Evolutionary conservation across 108 stramenopile genomes (phyloP).

Genomic region (Fragilariopsis cylindrus): DNA sequence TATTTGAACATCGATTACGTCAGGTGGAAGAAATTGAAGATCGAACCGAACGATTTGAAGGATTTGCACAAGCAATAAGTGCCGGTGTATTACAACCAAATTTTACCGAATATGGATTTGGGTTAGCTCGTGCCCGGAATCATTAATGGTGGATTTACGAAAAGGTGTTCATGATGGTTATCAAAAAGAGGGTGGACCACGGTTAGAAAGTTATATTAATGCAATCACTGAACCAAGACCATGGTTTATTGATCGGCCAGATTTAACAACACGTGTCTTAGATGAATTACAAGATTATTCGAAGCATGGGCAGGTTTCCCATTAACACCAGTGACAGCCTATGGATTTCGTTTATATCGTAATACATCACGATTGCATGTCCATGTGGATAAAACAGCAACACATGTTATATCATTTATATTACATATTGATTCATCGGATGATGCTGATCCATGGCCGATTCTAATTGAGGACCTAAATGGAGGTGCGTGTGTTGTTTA

Average conservation of each 20-base stretch:
- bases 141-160: slow-evolving; percentile 50
- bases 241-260: slow-evolving; percentile 51
- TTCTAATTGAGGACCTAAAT: slow-evolving; percentile 42
- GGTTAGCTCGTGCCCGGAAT: slow-evolving; percentile 63
- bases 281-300: slow-evolving; percentile 60
- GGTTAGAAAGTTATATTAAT: slow-evolving; percentile 39
- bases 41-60: slow-evolving; percentile 49
- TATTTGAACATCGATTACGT: slow-evolving; percentile 56
- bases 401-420: slow-evolving; percentile 83
- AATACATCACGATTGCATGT: slow-evolving; percentile 72
- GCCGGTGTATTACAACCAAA: slow-evolving; percentile 45
- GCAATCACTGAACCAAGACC: slow-evolving; percentile 47
- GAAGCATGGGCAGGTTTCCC: slow-evolving; percentile 60
- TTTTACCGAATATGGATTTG: slow-evolving; percentile 79
- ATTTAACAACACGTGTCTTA: slow-evolving; percentile 49
- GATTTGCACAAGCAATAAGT: slow-evolving; percentile 55
- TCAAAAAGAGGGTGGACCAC: slow-evolving; percentile 7
- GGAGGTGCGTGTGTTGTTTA: slow-evolving; percentile 12
- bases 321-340: slow-evolving; percentile 55
- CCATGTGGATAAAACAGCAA: slow-evolving; percentile 77
- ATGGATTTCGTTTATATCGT: slow-evolving; percentile 81
- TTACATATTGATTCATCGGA: slow-evolving; percentile 77
- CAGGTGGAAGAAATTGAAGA: slow-evolving; percentile 56
- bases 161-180: slow-evolving; percentile 45
- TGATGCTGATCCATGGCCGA: slow-evolving; percentile 76